phyloP scores from a whole-genome alignment of 352 stramenopile genomes.

The Pythium angustatum region DNA sequence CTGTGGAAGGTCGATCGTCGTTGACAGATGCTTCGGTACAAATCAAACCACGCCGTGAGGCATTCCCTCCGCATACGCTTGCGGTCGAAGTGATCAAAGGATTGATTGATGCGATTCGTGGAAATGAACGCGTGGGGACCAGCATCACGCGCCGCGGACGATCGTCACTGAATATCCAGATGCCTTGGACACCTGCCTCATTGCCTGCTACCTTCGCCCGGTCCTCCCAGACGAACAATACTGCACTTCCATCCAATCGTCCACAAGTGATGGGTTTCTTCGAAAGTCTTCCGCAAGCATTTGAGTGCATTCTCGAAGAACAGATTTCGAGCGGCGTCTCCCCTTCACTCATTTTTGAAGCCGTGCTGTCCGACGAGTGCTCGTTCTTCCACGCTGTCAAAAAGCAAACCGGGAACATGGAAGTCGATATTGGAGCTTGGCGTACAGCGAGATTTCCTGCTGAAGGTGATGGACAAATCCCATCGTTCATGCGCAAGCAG shows the following conservation, averaged over 20 bases:
- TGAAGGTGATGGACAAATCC: neutral
- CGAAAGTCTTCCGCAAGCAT: conserved; percentile 41
- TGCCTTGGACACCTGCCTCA: conserved; percentile 43
- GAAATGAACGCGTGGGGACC: conserved; percentile 32
- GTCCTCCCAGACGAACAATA: neutral
- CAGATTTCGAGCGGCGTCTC: conserved; percentile 43
- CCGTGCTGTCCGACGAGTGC: conserved; percentile 54
- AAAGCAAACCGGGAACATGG: conserved; percentile 49
- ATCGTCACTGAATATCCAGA: conserved; percentile 37
- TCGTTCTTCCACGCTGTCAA: conserved; percentile 45
- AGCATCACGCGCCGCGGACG: conserved; percentile 19
- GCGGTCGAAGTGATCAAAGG: conserved; percentile 57
- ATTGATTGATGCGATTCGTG: conserved; percentile 41
- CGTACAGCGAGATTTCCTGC: conserved; percentile 23
- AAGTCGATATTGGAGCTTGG: conserved; percentile 67
- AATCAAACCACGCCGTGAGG: neutral
- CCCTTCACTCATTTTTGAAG: conserved; percentile 55
- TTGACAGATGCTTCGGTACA: neutral
- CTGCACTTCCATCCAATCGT: conserved; percentile 19
- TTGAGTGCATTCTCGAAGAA: conserved; percentile 51
- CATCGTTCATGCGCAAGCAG: conserved; percentile 54
- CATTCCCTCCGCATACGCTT: conserved; percentile 38
- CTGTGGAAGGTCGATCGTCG: neutral
- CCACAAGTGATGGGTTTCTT: conserved; percentile 45
- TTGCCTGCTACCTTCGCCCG: neutral